Conservation (phyloP, 306 rosid genomes). For the Pyrus bretschneideri region DNA sequence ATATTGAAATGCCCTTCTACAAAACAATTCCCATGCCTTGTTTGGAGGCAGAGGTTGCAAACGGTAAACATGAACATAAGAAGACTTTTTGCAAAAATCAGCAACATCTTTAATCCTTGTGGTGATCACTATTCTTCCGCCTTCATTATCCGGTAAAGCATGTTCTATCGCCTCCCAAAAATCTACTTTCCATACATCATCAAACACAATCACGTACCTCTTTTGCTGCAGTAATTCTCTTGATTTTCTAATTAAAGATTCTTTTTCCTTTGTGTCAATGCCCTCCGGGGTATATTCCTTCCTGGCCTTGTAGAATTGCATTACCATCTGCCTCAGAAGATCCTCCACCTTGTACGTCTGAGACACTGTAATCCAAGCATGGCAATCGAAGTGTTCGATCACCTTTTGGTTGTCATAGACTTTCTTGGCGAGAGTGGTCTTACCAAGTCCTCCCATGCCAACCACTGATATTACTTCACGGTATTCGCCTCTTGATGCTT, state of each 20-base stretch:
- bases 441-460: constrained; percentile 17
- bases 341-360: background rate
- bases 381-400: background rate
- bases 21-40: constrained; percentile 9
- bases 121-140: constrained; percentile 7
- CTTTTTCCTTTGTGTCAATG: background rate
- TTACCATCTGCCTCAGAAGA: background rate
- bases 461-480: constrained; percentile 4
- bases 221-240: background rate
- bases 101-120: background rate
- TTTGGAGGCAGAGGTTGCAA: background rate
- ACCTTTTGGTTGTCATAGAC: background rate
- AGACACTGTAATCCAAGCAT: constrained; percentile 15
- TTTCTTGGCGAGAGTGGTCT: constrained; percentile 12
- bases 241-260: background rate
- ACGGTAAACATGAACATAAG: background rate
- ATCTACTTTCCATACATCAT: constrained; percentile 7
- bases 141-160: background rate
- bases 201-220: constrained; percentile 10
- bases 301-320: background rate
- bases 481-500: background rate
- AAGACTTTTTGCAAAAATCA: background rate
- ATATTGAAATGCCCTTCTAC: background rate
- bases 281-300: background rate
- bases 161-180: constrained; percentile 1